Evolutionary conservation across 441 rosid species (phyloP).

Genomic region (Pelargonium cotyledonis): DNA sequence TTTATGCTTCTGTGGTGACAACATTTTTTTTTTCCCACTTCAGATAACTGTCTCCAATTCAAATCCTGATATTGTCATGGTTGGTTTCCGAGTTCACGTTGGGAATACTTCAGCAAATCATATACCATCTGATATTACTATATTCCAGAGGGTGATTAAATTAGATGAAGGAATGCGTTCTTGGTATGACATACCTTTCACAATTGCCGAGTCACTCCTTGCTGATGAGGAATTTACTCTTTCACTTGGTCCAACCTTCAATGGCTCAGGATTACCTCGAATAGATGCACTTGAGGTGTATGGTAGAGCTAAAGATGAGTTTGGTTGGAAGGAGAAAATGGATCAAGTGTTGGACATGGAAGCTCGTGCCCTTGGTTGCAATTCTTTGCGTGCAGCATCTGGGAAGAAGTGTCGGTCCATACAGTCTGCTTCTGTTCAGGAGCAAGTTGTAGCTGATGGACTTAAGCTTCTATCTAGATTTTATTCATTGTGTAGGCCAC

Average conservation of each 20-base stretch:
- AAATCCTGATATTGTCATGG: conserved; percentile 97
- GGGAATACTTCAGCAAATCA: conserved; percentile 89
- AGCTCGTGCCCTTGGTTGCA: conserved; percentile 89
- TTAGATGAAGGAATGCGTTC: conserved; percentile 96
- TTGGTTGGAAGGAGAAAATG: conserved; percentile 99
- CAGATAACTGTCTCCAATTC: conserved; percentile 94
- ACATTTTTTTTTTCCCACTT: conserved; percentile 17
- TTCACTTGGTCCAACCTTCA: conserved; percentile 81
- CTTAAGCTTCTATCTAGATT: conserved; percentile 81
- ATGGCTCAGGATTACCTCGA: conserved; percentile 83
- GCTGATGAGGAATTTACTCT: conserved; percentile 96
- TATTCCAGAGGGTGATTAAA: conserved; percentile 93
- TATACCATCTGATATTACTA: conserved; percentile 86
- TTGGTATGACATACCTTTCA: conserved; percentile 99
- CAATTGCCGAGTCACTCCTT: conserved; percentile 96
- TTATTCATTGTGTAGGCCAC: conserved; percentile 53
- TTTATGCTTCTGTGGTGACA: conserved; percentile 11
- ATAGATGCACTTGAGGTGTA: conserved; percentile 95
- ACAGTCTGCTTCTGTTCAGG: conserved; percentile 77
- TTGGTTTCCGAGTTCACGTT: conserved; percentile 96
- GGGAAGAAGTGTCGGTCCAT: conserved; percentile 59
- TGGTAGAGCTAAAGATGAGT: conserved; percentile 99
- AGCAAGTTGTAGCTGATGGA: conserved; percentile 95
- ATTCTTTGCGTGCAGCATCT: conserved; percentile 59
- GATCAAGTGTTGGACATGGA: conserved; percentile 94